These are phyloP conservation scores for Phycomyces blakesleeanus DNA, from an alignment of 192 early-diverging fungal genomes.

Conservation along the genomic window DNA sequence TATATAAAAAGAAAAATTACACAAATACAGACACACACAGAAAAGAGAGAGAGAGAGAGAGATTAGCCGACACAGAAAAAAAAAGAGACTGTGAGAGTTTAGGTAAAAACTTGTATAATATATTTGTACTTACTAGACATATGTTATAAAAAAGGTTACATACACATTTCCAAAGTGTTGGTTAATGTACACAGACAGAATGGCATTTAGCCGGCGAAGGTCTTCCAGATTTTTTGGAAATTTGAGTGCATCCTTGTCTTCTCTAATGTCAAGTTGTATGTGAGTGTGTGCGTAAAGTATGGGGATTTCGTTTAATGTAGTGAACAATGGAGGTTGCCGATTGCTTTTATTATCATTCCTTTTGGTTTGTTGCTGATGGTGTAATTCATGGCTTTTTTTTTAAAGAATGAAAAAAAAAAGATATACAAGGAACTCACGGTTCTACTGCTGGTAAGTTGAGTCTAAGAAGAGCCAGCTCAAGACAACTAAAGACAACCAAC, in stretches of 20 bases:
- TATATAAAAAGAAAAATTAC: too few relatives aligned
- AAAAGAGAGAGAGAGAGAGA: constrained; percentile 1
- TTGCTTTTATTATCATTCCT: too few relatives aligned
- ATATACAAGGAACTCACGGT: constrained; percentile 16
- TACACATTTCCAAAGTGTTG: constrained; percentile 48
- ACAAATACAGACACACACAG: constrained; percentile 11
- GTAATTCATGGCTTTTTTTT: not conserved
- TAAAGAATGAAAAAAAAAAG: too few relatives aligned
- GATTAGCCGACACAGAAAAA: not conserved
- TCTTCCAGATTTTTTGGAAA: constrained; percentile 52
- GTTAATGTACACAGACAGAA: constrained; percentile 47
- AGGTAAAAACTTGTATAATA: too few relatives aligned
- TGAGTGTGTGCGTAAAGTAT: too few relatives aligned
- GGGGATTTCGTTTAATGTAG: too few relatives aligned
- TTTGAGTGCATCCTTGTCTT: constrained; percentile 41
- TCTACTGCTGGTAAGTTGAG: constrained; percentile 28
- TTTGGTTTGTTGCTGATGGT: too few relatives aligned
- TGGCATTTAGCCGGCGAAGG: constrained; percentile 41
- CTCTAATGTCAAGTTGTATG: constrained; percentile 32
- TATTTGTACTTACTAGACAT: constrained; percentile 63
- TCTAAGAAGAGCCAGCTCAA: constrained; percentile 24
- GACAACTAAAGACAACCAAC: constrained; percentile 15
- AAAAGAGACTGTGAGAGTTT: too few relatives aligned
- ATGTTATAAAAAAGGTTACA: constrained; percentile 41
- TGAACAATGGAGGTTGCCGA: too few relatives aligned